phyloP scores from a whole-genome alignment of 225 moss, liverwort and hornwort genomes.

The Pleurozium schreberi region DNA sequence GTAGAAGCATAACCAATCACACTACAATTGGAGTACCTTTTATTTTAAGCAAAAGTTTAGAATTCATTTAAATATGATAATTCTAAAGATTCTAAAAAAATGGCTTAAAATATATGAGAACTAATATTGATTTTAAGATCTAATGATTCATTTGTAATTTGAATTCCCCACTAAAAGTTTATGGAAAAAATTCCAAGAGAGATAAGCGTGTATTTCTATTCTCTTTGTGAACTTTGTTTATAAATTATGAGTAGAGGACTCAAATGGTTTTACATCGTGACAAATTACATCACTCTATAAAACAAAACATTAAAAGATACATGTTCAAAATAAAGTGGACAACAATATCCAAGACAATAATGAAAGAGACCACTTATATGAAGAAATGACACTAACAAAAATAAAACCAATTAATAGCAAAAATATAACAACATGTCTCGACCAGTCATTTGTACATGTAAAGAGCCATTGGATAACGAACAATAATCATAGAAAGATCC shows the following conservation, averaged over 20 bases:
- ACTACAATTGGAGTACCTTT: too few relatives aligned
- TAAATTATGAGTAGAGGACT: neutral
- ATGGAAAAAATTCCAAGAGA: too few relatives aligned
- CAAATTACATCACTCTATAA: neutral
- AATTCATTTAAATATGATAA: too few relatives aligned
- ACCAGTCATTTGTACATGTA: neutral
- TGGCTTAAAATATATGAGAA: too few relatives aligned
- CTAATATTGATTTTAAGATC: too few relatives aligned
- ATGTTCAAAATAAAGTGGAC: neutral
- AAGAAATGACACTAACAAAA: neutral
- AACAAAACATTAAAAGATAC: neutral
- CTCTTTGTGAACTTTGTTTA: neutral
- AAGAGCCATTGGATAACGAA: neutral
- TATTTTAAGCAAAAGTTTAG: too few relatives aligned
- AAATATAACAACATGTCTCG: accelerated
- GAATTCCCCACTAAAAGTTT: too few relatives aligned
- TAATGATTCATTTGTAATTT: too few relatives aligned
- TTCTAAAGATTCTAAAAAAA: too few relatives aligned
- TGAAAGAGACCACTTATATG: neutral
- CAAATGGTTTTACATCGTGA: neutral
- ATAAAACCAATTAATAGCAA: neutral
- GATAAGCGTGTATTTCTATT: neutral
- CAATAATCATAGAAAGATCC: neutral
- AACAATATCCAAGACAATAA: neutral
- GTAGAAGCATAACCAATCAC: too few relatives aligned